Evolutionary conservation across 2,329 filamentous ascomycete species (phyloP).

Genomic region (Aureobasidium zeae): DNA sequence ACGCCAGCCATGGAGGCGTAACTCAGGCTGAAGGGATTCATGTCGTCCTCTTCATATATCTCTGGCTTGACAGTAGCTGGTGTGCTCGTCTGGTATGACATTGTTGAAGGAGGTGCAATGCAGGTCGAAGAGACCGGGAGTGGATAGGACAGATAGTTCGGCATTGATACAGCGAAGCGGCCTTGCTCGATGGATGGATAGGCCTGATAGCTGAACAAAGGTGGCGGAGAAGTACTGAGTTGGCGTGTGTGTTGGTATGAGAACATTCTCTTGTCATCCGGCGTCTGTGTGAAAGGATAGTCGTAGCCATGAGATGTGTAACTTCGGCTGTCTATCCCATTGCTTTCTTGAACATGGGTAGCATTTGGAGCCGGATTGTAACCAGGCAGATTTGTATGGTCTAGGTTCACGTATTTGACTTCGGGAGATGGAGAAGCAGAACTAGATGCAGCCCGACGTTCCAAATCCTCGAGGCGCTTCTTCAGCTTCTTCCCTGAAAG

Average conservation of each 20-base stretch:
- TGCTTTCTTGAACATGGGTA: not conserved
- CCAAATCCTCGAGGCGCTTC: constrained; percentile 76
- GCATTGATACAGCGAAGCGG: constrained; percentile 36
- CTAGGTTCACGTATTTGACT: constrained; percentile 46
- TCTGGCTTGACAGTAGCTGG: constrained; percentile 53
- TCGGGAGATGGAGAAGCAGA: constrained; percentile 54
- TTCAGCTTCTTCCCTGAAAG: constrained; percentile 78
- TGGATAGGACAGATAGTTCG: constrained; percentile 32
- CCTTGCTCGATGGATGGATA: constrained; percentile 19
- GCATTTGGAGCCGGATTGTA: not conserved
- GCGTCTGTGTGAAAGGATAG: constrained; percentile 5
- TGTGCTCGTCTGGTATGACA: constrained; percentile 36
- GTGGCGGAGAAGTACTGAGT: constrained; percentile 61
- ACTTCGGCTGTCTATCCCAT: constrained; percentile 20
- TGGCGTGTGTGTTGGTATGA: constrained; percentile 57
- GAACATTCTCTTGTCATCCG: constrained; percentile 58
- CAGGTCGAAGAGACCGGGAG: constrained; percentile 5
- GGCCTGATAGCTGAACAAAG: constrained; percentile 49
- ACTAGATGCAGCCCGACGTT: constrained; percentile 62
- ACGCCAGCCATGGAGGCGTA: constrained; percentile 58
- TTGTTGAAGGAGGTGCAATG: constrained; percentile 4
- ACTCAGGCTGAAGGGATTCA: constrained; percentile 58
- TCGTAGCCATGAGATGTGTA: constrained; percentile 5
- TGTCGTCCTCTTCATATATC: constrained; percentile 49
- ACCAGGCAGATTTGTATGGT: constrained; percentile 20